Evolutionary conservation across 768 basidiomycete genomes (phyloP), one percentile per base, ranked within the genome.

Genomic region (Boletus pseudo-olivaceus): DNA sequence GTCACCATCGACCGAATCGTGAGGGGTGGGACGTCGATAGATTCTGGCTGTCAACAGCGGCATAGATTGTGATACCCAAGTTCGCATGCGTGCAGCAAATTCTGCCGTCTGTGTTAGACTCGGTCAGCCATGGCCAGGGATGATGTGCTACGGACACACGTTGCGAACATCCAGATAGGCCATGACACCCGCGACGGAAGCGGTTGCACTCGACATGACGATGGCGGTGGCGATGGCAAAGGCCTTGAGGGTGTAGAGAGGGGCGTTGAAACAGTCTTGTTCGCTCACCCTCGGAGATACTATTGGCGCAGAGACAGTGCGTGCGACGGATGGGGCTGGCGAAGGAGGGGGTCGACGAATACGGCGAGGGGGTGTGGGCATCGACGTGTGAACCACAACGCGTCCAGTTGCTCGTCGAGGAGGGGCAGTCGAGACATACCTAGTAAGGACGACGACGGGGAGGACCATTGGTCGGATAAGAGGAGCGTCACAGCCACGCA

Each of bases 201-300:
- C 71, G 6, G 73, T 66, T 0, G 79, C 85, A 26, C 78, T 73
- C 4, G 76, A 67, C 0, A 76, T 61, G 26, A 88, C 87, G 33
- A 86, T 62, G 10, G 78, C 62, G 0, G 88, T 89, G 5, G 88
- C 85, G 39, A 88, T 76, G 3, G 77, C 73, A 38, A 90, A 82
- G 0, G 87, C 88, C 59, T 85, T 86, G 5, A 79, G 71, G 1
- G 80, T 78, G 58, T 83, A 77, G 2, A 87, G 52, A 0, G 78
- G 78, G 0, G 76, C 80, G 42, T 80, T 81, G 60, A 79, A 78
- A 35, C 71, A 66, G 53, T 76, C 30, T 5, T 12, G 34, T 47
- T 34, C 49, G 14, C 15, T 34, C 3, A 11, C 46, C 1, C 14
- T n/a, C n/a, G n/a, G n/a, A n/a, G n/a, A n/a, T n/a, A n/a, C n/a